phyloP scores from a whole-genome alignment of 441 rosid species.

The Kokia cookei region DNA sequence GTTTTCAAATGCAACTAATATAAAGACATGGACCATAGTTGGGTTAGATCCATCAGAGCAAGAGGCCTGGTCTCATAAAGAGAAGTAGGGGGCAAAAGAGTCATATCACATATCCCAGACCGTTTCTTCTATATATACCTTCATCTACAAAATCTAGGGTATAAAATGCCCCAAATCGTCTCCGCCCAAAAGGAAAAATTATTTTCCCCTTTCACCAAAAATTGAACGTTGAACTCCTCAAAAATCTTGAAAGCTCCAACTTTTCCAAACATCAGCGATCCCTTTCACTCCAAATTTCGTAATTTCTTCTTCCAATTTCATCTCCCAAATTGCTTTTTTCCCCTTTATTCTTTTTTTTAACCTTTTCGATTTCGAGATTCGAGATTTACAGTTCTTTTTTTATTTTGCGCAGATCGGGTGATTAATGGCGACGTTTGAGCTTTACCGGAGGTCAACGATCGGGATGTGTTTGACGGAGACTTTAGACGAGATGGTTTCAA shows the following conservation, averaged over 20 bases:
- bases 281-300: slow-evolving; percentile 23
- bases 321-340: not conserved
- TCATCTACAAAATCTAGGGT: slow-evolving; percentile 76
- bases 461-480: slow-evolving; percentile 99
- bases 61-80: not conserved
- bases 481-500: slow-evolving; percentile 92
- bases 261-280: not conserved
- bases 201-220: not conserved
- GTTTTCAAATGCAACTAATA: no score
- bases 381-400: not conserved
- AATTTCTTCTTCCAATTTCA: slow-evolving; percentile 3
- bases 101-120: slow-evolving; percentile 8
- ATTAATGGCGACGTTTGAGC: slow-evolving; percentile 93
- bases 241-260: not conserved
- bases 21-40: not conserved
- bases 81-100: slow-evolving; percentile 22
- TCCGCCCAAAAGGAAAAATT: not conserved
- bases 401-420: slow-evolving; percentile 29
- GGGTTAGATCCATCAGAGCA: not conserved
- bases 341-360: not conserved
- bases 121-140: slow-evolving; percentile 58
- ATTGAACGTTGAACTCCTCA: slow-evolving; percentile 26
- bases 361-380: not conserved
- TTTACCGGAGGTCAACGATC: slow-evolving; percentile 88
- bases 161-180: slow-evolving; percentile 34